Evolutionary conservation across 2,329 filamentous ascomycete species (phyloP).

Genomic region (Aphanocladium album): DNA sequence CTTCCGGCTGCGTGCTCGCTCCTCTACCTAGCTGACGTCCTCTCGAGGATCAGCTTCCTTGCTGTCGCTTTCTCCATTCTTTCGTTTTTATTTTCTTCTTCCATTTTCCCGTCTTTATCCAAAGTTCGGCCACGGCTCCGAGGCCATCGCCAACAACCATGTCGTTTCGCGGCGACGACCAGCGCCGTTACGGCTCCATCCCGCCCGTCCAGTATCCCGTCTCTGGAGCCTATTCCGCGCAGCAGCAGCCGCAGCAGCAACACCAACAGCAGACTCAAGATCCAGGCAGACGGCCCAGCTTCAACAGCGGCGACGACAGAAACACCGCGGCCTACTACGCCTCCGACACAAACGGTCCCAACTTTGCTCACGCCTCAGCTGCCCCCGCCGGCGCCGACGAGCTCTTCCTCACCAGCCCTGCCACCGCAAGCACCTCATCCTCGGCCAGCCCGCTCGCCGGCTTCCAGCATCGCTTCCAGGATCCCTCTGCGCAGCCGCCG

Average conservation of each 20-base stretch:
- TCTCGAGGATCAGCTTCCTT: neutral
- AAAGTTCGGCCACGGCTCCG: neutral
- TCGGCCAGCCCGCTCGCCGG: constrained; percentile 37
- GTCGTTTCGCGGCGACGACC: constrained; percentile 60
- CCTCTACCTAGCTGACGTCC: neutral
- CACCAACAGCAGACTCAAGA: constrained; percentile 18
- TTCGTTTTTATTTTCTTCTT: neutral
- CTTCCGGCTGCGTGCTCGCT: neutral
- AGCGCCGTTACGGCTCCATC: constrained; percentile 61
- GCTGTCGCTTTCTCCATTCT: neutral
- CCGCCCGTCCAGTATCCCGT: constrained; percentile 61
- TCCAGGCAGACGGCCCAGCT: constrained; percentile 58
- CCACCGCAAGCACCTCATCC: constrained; percentile 24
- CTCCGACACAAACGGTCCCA: constrained; percentile 19
- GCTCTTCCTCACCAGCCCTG: constrained; percentile 54
- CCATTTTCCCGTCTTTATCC: neutral
- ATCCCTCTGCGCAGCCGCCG: constrained; percentile 40
- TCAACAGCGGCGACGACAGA: constrained; percentile 68
- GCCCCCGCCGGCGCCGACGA: constrained; percentile 45
- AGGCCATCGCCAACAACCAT: constrained; percentile 32
- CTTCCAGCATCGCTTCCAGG: constrained; percentile 49
- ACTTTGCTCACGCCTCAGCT: constrained; percentile 17
- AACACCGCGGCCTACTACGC: constrained; percentile 42
- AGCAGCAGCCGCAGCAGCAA: constrained; percentile 23
- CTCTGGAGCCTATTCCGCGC: constrained; percentile 28